Evolutionary conservation across 352 stramenopile genomes (phyloP).

Genomic region (Pythium scleroteichum): DNA sequence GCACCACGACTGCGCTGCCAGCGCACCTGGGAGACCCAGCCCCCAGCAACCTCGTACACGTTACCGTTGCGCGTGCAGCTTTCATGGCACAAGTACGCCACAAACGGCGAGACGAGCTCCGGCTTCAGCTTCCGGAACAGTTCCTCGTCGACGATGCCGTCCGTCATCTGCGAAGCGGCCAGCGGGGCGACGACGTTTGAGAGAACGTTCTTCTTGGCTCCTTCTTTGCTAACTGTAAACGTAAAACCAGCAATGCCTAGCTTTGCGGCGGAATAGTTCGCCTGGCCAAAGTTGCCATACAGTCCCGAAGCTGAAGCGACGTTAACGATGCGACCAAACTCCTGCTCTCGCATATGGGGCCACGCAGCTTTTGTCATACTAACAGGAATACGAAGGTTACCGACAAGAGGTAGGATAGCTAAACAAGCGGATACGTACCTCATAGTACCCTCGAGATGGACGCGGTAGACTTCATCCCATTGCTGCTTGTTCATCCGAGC

Average conservation of each 20-base stretch:
- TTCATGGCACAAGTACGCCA: constrained; percentile 85
- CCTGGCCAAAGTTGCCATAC: constrained; percentile 90
- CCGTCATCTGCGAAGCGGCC: constrained; percentile 85
- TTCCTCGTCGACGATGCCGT: constrained; percentile 63
- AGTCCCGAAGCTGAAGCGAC: constrained; percentile 79
- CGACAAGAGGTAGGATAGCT: too few species aligned
- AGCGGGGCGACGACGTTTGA: constrained; percentile 84
- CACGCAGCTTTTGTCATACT: constrained; percentile 79
- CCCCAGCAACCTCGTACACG: constrained; percentile 82
- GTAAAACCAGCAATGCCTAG: constrained; percentile 92
- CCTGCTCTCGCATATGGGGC: constrained; percentile 73
- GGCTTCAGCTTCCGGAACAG: constrained; percentile 72
- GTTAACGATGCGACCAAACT: constrained; percentile 88
- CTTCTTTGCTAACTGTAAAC: constrained; percentile 88
- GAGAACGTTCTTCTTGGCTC: constrained; percentile 68
- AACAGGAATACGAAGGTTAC: not conserved
- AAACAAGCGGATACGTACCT: constrained; percentile 30
- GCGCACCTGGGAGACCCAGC: constrained; percentile 74
- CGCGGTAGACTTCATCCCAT: constrained; percentile 80
- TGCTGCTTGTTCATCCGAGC: constrained; percentile 84
- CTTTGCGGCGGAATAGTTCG: constrained; percentile 90
- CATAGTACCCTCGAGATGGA: constrained; percentile 86
- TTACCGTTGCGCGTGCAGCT: constrained; percentile 68
- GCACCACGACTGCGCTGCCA: constrained; percentile 75
- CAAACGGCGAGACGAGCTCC: constrained; percentile 79